Percentiles rank a stretch among this genome's conserved stretches.
Evolutionary conservation across 2,329 filamentous ascomycete genomes (phyloP).

Genomic region (Calonectria multiphialidica): DNA sequence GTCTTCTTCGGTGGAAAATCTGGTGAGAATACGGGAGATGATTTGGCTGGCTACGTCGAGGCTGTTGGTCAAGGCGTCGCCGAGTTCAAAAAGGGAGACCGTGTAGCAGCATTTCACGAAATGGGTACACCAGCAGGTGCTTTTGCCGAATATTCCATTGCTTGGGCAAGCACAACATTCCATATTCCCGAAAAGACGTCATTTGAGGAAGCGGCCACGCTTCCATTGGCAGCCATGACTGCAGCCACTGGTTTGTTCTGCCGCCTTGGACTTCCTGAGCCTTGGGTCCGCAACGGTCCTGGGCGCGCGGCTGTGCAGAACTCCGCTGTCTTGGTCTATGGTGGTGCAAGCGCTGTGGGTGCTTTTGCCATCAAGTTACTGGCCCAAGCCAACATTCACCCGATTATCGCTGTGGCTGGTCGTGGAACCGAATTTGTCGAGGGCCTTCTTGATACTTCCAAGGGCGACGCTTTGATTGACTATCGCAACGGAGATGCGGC

Average conservation of each 20-base stretch:
- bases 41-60: background rate
- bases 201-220: background rate
- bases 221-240: background rate
- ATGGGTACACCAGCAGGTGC: background rate
- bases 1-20: background rate
- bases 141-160: background rate
- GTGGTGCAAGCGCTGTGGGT: conserved; percentile 1
- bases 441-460: background rate
- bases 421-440: background rate
- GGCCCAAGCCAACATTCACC: background rate
- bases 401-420: conserved; percentile 4
- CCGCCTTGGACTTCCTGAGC: background rate
- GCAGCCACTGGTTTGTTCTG: background rate
- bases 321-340: background rate
- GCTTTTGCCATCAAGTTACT: background rate
- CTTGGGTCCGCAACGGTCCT: background rate
- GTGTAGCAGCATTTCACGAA: background rate
- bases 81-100: conserved; percentile 5
- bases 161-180: background rate
- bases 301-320: background rate
- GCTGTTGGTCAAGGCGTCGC: background rate
- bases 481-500: background rate
- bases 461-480: background rate
- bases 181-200: background rate
- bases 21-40: background rate